phyloP scores from a whole-genome alignment of 164 flowering plant genomes.

The Dillenia suffruticosa region DNA sequence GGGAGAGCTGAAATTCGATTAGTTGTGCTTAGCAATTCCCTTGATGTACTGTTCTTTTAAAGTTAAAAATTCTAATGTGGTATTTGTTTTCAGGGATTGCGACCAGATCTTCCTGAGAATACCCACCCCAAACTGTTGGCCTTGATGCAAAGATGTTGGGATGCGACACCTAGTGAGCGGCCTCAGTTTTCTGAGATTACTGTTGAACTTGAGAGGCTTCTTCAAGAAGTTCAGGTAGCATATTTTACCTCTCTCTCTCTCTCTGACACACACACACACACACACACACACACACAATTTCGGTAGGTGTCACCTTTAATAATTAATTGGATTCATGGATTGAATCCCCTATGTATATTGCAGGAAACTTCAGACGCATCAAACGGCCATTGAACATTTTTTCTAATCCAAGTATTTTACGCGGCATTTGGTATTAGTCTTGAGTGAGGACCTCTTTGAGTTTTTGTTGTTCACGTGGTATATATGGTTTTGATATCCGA shows the following conservation, averaged over 20 bases:
- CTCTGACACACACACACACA: background rate
- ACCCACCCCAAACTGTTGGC: constrained; percentile 59
- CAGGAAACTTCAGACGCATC: too few species aligned
- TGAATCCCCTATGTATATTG: too few species aligned
- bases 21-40: background rate
- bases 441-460: too few species aligned
- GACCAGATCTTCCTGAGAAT: constrained; percentile 70
- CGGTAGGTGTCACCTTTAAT: too few species aligned
- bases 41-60: background rate
- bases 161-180: constrained; percentile 47
- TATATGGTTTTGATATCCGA: too few species aligned
- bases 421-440: too few species aligned
- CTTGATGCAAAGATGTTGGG: constrained; percentile 95
- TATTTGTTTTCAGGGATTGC: constrained; percentile 49
- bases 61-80: background rate
- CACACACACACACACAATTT: too few species aligned
- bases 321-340: too few species aligned
- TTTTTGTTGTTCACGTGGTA: too few species aligned
- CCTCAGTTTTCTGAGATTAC: constrained; percentile 69
- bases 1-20: background rate
- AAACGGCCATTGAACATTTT: too few species aligned
- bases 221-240: constrained; percentile 44
- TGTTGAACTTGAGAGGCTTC: constrained; percentile 53
- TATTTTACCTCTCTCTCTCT: background rate
- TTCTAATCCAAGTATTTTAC: too few species aligned